Conservation (phyloP, 768 basidiomycete species). For the Tylopilus sp. region DNA sequence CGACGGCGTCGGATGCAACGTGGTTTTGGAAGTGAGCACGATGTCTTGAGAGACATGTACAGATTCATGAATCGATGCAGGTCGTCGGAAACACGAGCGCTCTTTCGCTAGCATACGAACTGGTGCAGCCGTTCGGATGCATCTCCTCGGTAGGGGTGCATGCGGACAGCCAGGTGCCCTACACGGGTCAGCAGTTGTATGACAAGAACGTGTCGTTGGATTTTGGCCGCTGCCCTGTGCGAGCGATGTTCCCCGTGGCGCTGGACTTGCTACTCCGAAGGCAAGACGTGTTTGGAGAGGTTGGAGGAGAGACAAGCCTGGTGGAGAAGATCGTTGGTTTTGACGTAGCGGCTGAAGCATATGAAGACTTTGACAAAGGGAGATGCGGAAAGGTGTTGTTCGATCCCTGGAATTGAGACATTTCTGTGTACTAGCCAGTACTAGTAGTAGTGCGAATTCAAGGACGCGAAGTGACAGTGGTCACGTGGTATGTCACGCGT, state of each 20-base stretch:
- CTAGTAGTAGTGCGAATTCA: background rate
- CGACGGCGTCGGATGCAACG: slow-evolving; percentile 54
- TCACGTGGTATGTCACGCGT: slow-evolving; percentile 25
- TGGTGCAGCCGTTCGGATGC: slow-evolving; percentile 73
- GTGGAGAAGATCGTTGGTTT: slow-evolving; percentile 67
- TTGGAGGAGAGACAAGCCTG: slow-evolving; percentile 58
- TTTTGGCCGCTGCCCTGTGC: slow-evolving; percentile 80
- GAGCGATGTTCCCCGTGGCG: slow-evolving; percentile 71
- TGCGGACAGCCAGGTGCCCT: slow-evolving; percentile 49
- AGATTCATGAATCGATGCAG: slow-evolving; percentile 31
- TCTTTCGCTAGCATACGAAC: slow-evolving; percentile 59
- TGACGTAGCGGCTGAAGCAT: slow-evolving; percentile 53
- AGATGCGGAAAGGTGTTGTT: slow-evolving; percentile 75
- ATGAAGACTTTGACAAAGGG: slow-evolving; percentile 68
- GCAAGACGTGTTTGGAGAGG: slow-evolving; percentile 71
- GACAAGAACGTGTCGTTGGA: slow-evolving; percentile 77
- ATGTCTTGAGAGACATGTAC: background rate
- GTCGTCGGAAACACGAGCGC: slow-evolving; percentile 69
- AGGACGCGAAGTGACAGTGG: slow-evolving; percentile 15
- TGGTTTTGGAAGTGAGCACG: slow-evolving; percentile 58
- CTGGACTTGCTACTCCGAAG: slow-evolving; percentile 64
- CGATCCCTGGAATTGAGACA: slow-evolving; percentile 57
- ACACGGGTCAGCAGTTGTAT: slow-evolving; percentile 56
- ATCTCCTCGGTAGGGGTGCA: slow-evolving; percentile 77
- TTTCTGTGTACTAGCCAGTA: background rate